These are phyloP conservation scores for Chlamydomonas schloesseri DNA, from an alignment of 139 green algal genomes.

Conservation along the genomic window DNA sequence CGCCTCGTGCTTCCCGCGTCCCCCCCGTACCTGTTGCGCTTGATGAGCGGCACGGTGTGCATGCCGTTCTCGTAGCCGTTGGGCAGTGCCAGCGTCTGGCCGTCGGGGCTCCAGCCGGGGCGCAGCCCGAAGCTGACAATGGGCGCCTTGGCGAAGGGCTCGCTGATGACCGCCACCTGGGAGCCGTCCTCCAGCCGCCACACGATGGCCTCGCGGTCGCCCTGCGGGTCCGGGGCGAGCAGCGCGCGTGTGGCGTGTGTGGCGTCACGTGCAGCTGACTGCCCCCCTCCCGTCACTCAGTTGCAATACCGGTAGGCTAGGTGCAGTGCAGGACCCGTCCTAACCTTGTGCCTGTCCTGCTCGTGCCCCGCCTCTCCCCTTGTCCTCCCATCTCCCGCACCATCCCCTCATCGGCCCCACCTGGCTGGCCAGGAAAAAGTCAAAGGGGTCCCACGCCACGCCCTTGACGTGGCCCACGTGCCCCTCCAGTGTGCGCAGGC, in stretches of 20 bases:
- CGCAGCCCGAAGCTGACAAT: slow-evolving; percentile 63
- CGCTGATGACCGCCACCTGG: slow-evolving; percentile 51
- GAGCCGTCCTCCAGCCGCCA: slow-evolving; percentile 85
- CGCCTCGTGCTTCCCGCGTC: no score
- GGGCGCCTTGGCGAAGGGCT: slow-evolving; percentile 34
- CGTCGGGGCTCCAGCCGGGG: slow-evolving; percentile 81
- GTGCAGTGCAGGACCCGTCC: no score
- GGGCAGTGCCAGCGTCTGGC: slow-evolving; percentile 72
- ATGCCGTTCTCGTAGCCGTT: slow-evolving; percentile 49
- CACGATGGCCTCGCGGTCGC: slow-evolving; percentile 86
- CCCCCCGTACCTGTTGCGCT: slow-evolving; percentile 45
- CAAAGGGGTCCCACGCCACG: slow-evolving; percentile 96
- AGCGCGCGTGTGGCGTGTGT: no score
- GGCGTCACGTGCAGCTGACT: no score
- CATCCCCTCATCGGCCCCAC: slow-evolving; percentile 14
- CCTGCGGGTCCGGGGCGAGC: slow-evolving; percentile 56
- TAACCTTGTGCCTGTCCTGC: no score
- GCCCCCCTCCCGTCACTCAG: no score
- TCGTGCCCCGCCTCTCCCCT: no score
- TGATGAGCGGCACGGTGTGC: slow-evolving; percentile 39
- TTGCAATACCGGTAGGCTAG: no score
- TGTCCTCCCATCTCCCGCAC: no score
- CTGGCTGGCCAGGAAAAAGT: slow-evolving; percentile 87
- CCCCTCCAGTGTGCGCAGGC: slow-evolving; percentile 39
- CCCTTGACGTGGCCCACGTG: slow-evolving; percentile 86